Percentiles rank a stretch among this genome's conserved stretches.
These are phyloP conservation scores for Acrocalymma vagum DNA, from an alignment of 2,329 filamentous ascomycete genomes.

Conservation along the genomic window DNA sequence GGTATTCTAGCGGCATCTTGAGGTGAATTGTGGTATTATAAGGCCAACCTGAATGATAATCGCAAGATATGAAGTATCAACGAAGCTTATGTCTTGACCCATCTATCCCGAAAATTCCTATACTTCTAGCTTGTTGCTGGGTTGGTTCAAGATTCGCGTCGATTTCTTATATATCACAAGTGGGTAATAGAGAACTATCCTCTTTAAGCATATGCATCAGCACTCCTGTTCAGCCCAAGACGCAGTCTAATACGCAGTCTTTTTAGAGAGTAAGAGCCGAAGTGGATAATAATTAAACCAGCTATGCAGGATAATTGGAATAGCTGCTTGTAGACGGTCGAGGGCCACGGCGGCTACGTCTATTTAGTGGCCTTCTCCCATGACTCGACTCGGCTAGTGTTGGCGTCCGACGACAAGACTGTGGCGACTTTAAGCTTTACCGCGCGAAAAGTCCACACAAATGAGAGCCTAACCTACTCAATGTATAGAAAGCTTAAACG, in stretches of 20 bases:
- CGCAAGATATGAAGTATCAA: no score
- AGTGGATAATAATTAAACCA: conserved; percentile 17
- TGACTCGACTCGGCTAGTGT: conserved; percentile 16
- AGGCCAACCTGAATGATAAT: no score
- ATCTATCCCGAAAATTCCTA: no score
- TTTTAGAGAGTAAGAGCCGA: conserved; percentile 19
- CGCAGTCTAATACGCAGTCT: conserved; percentile 16
- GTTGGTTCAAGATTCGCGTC: conserved; percentile 3
- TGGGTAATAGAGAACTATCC: conserved; percentile 9
- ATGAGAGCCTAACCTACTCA: no score
- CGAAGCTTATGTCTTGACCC: no score
- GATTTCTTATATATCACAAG: conserved; percentile 18
- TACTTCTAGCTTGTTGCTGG: no score
- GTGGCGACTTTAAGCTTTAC: no score
- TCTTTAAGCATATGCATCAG: conserved; percentile 24
- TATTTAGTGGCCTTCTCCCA: conserved; percentile 19
- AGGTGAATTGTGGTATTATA: no score
- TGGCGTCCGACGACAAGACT: conserved; percentile 13
- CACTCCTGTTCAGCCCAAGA: conserved; percentile 20
- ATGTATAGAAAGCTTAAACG: no score
- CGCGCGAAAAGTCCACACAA: no score
- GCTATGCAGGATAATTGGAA: conserved; percentile 11
- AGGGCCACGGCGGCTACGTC: conserved; percentile 15
- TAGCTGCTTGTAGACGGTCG: conserved; percentile 9
- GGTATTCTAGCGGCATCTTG: no score